Conservation (phyloP, 2,329 filamentous ascomycete genomes). For the Colletotrichum salicis region DNA sequence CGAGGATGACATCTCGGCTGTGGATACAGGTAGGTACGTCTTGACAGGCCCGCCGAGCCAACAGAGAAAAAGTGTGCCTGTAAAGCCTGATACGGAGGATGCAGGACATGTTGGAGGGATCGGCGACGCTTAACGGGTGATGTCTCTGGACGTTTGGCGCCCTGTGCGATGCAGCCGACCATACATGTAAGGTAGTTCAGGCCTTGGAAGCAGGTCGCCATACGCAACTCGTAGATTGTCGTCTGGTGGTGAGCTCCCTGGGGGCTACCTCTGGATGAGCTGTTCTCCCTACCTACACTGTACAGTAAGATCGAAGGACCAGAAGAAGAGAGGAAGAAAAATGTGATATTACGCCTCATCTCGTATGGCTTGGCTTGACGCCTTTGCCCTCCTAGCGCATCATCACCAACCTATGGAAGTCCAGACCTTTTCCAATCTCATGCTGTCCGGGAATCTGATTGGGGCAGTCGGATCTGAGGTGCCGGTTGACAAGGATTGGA, state of each 20-base stretch:
- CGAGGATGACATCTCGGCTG: not conserved
- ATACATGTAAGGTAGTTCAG: not conserved
- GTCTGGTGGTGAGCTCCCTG: no score
- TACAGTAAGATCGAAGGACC: no score
- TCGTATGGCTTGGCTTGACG: conserved; percentile 26
- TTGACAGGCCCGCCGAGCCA: not conserved
- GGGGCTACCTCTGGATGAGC: no score
- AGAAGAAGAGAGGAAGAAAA: not conserved
- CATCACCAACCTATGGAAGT: not conserved
- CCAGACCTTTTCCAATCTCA: not conserved
- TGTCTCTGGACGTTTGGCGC: not conserved
- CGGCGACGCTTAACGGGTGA: not conserved
- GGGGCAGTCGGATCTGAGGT: conserved; percentile 29
- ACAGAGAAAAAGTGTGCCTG: not conserved
- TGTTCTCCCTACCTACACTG: no score
- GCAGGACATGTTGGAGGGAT: not conserved
- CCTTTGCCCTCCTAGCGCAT: conserved; percentile 3
- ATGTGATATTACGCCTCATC: not conserved
- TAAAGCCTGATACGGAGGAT: not conserved
- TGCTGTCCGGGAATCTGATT: conserved; percentile 12
- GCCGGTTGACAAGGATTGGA: conserved; percentile 11
- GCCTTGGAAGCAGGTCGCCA: no score
- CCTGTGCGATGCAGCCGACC: not conserved
- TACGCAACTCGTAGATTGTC: no score
- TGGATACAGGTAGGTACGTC: not conserved